Conservation (phyloP, 106 monocot species). For the Phalaenopsis equestris region DNA sequence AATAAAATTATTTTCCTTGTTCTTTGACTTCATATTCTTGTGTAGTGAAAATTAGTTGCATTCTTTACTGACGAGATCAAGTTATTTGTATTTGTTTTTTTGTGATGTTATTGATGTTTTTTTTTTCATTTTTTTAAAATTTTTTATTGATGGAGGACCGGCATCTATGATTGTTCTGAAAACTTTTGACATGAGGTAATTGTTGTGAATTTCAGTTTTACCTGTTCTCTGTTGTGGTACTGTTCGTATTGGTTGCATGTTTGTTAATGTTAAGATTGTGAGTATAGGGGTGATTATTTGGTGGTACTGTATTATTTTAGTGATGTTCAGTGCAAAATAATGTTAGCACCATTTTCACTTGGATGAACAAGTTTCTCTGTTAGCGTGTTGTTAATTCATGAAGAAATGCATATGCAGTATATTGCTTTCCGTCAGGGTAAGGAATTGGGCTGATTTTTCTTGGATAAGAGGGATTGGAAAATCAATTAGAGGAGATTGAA, state of each 20-base stretch:
- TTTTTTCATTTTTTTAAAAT: neutral
- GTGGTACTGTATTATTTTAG: neutral
- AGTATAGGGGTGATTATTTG: neutral
- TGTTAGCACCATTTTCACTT: neutral
- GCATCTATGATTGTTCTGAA: neutral
- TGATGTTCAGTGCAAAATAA: neutral
- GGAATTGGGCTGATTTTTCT: too few species aligned
- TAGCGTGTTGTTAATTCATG: neutral
- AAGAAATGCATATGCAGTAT: neutral
- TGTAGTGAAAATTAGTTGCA: neutral
- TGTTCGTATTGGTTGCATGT: neutral
- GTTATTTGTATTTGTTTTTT: neutral
- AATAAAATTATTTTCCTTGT: neutral
- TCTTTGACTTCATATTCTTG: neutral
- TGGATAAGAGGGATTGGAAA: too few species aligned
- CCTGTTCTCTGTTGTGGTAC: neutral
- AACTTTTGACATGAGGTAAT: neutral
- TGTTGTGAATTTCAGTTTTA: neutral
- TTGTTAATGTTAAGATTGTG: neutral
- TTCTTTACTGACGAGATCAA: neutral
- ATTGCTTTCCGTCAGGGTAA: neutral
- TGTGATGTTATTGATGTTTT: neutral
- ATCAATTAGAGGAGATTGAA: too few species aligned
- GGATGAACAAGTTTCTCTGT: neutral
- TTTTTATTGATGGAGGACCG: neutral